Conservation (phyloP, 495 filamentous ascomycete genomes). For the Daldinia bambusicola region DNA sequence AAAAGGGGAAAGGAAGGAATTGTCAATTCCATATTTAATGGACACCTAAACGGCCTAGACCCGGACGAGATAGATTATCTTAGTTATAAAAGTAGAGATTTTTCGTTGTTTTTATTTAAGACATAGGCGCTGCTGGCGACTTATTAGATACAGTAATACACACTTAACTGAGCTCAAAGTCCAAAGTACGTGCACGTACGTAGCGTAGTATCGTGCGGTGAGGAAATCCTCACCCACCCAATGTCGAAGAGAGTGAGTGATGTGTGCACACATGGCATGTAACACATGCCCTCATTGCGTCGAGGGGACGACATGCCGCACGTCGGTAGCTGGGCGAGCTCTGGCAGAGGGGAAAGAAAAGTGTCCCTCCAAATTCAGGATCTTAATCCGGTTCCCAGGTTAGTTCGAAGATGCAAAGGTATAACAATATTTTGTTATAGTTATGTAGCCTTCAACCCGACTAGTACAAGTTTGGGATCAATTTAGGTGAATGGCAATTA, state of each 20-base stretch:
- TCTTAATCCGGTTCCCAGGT: conserved; percentile 26
- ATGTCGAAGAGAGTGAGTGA: conserved; percentile 11
- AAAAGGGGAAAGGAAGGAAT: conserved; percentile 32
- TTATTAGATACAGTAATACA: conserved; percentile 32
- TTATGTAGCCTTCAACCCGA: neutral
- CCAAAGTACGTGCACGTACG: conserved; percentile 26
- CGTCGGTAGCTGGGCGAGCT: conserved; percentile 17
- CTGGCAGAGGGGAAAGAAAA: conserved; percentile 19
- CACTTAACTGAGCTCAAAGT: neutral
- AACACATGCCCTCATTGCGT: conserved; percentile 16
- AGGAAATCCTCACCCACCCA: conserved; percentile 33
- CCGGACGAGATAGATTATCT: conserved; percentile 30
- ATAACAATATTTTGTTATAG: conserved; percentile 4
- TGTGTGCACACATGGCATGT: conserved; percentile 24
- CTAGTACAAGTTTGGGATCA: neutral
- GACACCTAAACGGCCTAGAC: conserved; percentile 30
- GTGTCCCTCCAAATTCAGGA: conserved; percentile 16
- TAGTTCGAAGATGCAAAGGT: conserved; percentile 5
- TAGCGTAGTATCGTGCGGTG: conserved; percentile 38
- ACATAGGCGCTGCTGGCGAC: conserved; percentile 42
- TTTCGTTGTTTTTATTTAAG: conserved; percentile 21
- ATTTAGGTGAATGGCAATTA: neutral
- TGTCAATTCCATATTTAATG: conserved; percentile 23
- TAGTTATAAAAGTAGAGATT: conserved; percentile 16
- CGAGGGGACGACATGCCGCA: conserved; percentile 4